A percentile compares a stretch with the other conserved stretches of the same genome.
These are phyloP conservation scores for Trypanosoma vivax DNA, from an alignment of 208 protist species.

Conservation along the genomic window DNA sequence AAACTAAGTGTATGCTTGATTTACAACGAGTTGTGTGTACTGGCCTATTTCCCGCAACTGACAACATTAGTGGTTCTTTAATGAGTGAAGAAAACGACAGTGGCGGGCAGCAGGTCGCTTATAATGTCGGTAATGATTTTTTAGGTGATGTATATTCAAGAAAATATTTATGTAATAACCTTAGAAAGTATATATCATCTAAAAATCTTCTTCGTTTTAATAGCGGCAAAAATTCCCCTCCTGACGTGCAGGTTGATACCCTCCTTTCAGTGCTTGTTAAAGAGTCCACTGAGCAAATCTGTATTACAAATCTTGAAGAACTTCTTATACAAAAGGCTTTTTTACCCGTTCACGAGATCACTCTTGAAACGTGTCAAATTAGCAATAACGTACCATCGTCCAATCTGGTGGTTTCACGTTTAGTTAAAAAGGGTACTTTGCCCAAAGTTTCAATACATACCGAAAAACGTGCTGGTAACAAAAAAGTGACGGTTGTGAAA, in stretches of 20 bases:
- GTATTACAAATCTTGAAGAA: conserved; percentile 30
- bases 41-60: conserved; percentile 4
- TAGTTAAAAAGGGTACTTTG: conserved; percentile 32
- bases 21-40: conserved; percentile 17
- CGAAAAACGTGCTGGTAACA: conserved; percentile 41
- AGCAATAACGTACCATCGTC: conserved; percentile 9
- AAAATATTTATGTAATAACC: conserved; percentile 36
- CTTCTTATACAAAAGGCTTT: conserved; percentile 30
- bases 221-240: conserved; percentile 10
- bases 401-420: conserved; percentile 4
- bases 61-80: neutral
- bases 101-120: neutral
- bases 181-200: conserved; percentile 39
- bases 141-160: conserved; percentile 32
- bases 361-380: conserved; percentile 31
- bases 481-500: conserved; percentile 54
- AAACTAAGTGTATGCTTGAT: conserved; percentile 2
- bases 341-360: conserved; percentile 42
- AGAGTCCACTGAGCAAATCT: conserved; percentile 13
- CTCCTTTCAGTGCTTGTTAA: conserved; percentile 18
- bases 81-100: neutral
- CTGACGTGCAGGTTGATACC: conserved; percentile 33
- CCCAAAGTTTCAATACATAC: conserved; percentile 39
- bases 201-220: conserved; percentile 20
- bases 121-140: conserved; percentile 17